Evolutionary conservation across 2,329 filamentous ascomycete species (phyloP).

Genomic region (Aspergillus uvarum): DNA sequence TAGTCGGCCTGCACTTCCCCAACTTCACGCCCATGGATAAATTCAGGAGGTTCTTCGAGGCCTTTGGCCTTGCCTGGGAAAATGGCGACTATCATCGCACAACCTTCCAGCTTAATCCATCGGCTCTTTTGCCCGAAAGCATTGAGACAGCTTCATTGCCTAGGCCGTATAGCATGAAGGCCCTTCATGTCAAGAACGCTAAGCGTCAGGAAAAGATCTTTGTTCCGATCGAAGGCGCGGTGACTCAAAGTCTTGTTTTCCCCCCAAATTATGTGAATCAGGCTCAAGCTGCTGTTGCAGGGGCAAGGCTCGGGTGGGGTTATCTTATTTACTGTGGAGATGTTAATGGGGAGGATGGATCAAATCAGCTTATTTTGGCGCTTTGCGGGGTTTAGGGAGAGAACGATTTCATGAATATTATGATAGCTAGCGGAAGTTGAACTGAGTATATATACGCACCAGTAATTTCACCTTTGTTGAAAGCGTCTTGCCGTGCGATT

Average conservation of each 20-base stretch:
- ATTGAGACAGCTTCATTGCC: conserved; percentile 16
- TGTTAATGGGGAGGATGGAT: conserved; percentile 13
- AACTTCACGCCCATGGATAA: background rate
- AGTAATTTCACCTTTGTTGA: too few relatives aligned
- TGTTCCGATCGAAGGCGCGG: too few relatives aligned
- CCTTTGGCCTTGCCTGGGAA: conserved; percentile 14
- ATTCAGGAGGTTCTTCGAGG: conserved; percentile 8
- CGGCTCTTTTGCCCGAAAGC: conserved; percentile 6
- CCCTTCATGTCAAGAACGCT: too few relatives aligned
- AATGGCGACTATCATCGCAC: conserved; percentile 11
- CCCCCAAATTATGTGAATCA: background rate
- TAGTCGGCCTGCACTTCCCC: background rate
- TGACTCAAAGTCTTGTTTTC: background rate
- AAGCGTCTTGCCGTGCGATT: too few relatives aligned
- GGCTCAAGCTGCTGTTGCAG: conserved; percentile 11
- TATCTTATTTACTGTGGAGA: conserved; percentile 18
- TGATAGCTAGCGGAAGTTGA: background rate
- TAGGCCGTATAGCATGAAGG: conserved; percentile 13
- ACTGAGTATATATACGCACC: background rate
- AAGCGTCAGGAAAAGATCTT: too few relatives aligned
- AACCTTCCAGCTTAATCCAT: conserved; percentile 6
- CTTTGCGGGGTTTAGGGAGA: conserved; percentile 11
- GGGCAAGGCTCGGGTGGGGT: conserved; percentile 4
- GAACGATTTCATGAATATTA: background rate
- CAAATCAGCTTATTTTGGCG: conserved; percentile 9